Conservation (phyloP, 2,329 filamentous ascomycete species). For the Fusarium dlaminii region DNA sequence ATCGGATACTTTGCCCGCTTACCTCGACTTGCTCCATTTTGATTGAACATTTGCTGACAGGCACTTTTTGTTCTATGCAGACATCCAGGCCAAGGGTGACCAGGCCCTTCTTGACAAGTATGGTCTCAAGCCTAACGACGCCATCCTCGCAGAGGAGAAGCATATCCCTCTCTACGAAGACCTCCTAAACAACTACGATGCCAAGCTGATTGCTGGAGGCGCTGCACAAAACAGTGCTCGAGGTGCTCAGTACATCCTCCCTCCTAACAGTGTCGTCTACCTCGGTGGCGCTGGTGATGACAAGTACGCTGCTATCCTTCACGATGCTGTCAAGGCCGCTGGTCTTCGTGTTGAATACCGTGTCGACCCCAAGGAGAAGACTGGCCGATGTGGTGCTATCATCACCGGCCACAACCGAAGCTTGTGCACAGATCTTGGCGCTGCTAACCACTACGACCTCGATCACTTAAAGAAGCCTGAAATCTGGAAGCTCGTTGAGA, state of each 20-base stretch:
- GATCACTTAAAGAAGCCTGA: conserved; percentile 91
- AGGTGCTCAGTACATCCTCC: conserved; percentile 95
- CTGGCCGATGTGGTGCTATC: conserved; percentile 93
- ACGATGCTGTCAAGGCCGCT: conserved; percentile 84
- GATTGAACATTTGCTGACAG: conserved; percentile 33
- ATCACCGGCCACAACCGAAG: conserved; percentile 97
- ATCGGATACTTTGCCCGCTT: neutral
- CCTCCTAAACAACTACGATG: conserved; percentile 88
- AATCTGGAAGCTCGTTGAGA: conserved; percentile 92
- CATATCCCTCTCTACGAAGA: conserved; percentile 93
- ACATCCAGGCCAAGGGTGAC: conserved; percentile 90
- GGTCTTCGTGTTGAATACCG: conserved; percentile 96
- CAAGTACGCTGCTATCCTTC: conserved; percentile 91
- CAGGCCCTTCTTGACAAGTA: conserved; percentile 91
- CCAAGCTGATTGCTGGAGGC: conserved; percentile 94
- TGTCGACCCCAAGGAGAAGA: conserved; percentile 83
- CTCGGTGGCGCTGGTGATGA: conserved; percentile 94
- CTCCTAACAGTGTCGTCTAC: conserved; percentile 89
- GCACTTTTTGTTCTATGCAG: conserved; percentile 53
- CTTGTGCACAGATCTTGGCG: conserved; percentile 93
- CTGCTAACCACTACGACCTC: conserved; percentile 96
- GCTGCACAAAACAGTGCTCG: conserved; percentile 98
- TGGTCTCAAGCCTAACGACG: conserved; percentile 92
- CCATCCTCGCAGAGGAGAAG: conserved; percentile 93
- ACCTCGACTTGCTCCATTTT: conserved; percentile 1